Percentiles rank a stretch among this genome's conserved stretches.
These are phyloP conservation scores for Streptanthus diversifolius DNA, from an alignment of 345 rosid genomes.

Conservation along the genomic window DNA sequence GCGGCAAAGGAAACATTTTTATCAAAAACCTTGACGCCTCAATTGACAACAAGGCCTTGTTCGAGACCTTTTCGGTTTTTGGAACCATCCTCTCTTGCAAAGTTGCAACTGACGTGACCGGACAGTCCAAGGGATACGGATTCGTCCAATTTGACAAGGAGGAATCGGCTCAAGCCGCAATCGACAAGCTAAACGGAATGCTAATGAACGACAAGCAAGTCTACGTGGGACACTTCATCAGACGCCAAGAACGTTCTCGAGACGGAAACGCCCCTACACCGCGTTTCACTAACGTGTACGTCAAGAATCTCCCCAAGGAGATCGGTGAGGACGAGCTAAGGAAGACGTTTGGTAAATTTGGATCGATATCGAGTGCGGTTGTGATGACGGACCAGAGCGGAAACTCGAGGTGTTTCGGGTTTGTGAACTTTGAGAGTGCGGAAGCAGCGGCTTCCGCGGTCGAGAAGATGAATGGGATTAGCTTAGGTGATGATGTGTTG, in stretches of 20 bases:
- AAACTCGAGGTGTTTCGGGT: slow-evolving; percentile 64
- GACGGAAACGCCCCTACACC: background rate
- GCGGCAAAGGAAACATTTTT: slow-evolving; percentile 67
- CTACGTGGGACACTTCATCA: slow-evolving; percentile 52
- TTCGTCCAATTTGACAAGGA: slow-evolving; percentile 67
- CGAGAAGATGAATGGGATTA: slow-evolving; percentile 57
- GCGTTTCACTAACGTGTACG: slow-evolving; percentile 58
- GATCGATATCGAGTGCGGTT: slow-evolving; percentile 57
- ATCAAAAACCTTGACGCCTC: slow-evolving; percentile 61
- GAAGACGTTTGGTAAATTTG: slow-evolving; percentile 51
- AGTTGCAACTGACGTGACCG: slow-evolving; percentile 49
- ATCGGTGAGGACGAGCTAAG: slow-evolving; percentile 53
- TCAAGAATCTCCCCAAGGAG: slow-evolving; percentile 59
- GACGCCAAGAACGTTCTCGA: slow-evolving; percentile 44
- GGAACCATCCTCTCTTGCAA: slow-evolving; percentile 67
- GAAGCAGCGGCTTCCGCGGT: slow-evolving; percentile 48
- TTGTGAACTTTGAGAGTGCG: slow-evolving; percentile 56
- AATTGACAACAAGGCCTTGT: slow-evolving; percentile 55
- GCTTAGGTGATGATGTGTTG: slow-evolving; percentile 50
- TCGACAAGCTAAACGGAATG: slow-evolving; percentile 57
- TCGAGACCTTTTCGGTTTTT: slow-evolving; percentile 50
- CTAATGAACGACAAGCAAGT: slow-evolving; percentile 60
- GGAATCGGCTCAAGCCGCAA: slow-evolving; percentile 55
- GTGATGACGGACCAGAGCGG: slow-evolving; percentile 60
- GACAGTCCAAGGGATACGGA: slow-evolving; percentile 58